These are phyloP conservation scores for Schwanniomyces yamadae DNA, from an alignment of 805 yeast genomes.

Conservation along the genomic window DNA sequence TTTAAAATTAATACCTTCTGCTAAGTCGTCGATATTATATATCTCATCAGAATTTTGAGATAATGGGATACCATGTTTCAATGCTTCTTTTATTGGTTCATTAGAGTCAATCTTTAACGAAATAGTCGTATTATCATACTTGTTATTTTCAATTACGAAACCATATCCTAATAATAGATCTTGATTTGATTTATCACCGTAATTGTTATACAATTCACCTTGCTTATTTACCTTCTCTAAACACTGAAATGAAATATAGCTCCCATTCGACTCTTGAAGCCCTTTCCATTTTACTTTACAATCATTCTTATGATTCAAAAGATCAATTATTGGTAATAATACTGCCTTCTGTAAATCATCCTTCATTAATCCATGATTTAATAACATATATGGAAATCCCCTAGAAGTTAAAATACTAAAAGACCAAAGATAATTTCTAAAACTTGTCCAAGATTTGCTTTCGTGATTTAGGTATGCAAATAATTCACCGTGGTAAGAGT, in stretches of 20 bases:
- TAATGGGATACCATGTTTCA: slow-evolving; percentile 3
- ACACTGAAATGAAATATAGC: slow-evolving; percentile 1
- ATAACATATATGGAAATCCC: slow-evolving; percentile 8
- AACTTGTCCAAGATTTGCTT: slow-evolving; percentile 7
- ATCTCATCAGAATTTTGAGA: background rate
- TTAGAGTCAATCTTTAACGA: slow-evolving; percentile 5
- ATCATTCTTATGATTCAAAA: slow-evolving; percentile 8
- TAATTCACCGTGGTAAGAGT: background rate
- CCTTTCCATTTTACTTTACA: slow-evolving; percentile 5
- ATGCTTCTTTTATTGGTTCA: slow-evolving; percentile 3
- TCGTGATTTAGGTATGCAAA: slow-evolving; percentile 1
- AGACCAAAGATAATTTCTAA: slow-evolving; percentile 8
- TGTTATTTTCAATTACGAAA: slow-evolving; percentile 5
- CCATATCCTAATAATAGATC: slow-evolving; percentile 9
- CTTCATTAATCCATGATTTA: background rate
- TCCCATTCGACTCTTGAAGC: background rate
- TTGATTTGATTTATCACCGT: slow-evolving; percentile 8
- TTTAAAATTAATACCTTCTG: slow-evolving; percentile 7
- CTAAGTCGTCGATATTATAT: background rate
- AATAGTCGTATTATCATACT: slow-evolving; percentile 6
- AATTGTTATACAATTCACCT: slow-evolving; percentile 7
- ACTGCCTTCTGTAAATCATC: slow-evolving; percentile 2
- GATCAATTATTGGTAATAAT: slow-evolving; percentile 7
- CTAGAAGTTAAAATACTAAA: slow-evolving; percentile 8
- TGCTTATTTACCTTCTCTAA: background rate